Conservation (phyloP, 139 green algal genomes). For the Micromonas pusilla region DNA sequence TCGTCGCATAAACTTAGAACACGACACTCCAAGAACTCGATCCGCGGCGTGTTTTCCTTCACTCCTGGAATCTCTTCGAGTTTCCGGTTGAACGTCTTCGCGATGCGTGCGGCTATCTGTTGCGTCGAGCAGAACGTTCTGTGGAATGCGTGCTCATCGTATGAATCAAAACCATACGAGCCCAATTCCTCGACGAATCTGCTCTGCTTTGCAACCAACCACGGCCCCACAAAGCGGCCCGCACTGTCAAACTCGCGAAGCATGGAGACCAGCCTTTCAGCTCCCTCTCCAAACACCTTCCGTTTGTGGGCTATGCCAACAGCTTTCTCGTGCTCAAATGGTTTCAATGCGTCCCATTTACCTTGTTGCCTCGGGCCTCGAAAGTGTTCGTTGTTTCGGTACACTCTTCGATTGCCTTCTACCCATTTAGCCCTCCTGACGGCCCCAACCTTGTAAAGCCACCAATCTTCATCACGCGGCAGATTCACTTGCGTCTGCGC, state of each 20-base stretch:
- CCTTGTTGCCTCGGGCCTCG: too few relatives aligned
- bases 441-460: background rate
- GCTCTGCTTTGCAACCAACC: slow-evolving; percentile 40
- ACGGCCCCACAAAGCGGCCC: slow-evolving; percentile 14
- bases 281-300: slow-evolving; percentile 2
- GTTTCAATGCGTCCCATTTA: background rate
- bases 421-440: background rate
- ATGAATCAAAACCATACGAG: too few relatives aligned
- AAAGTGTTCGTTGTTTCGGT: background rate
- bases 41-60: background rate
- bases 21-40: slow-evolving; percentile 38
- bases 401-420: background rate
- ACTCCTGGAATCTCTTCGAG: slow-evolving; percentile 19
- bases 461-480: background rate
- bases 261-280: background rate
- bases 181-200: slow-evolving; percentile 27
- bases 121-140: slow-evolving; percentile 36
- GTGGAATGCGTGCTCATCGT: slow-evolving; percentile 12
- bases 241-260: background rate
- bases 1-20: slow-evolving; percentile 29
- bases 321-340: background rate
- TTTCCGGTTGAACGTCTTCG: slow-evolving; percentile 11
- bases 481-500: background rate
- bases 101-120: background rate
- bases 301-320: background rate